These are phyloP conservation scores for Polysphondylium violaceum DNA, from an alignment of 78 protist species.

Conservation along the genomic window DNA sequence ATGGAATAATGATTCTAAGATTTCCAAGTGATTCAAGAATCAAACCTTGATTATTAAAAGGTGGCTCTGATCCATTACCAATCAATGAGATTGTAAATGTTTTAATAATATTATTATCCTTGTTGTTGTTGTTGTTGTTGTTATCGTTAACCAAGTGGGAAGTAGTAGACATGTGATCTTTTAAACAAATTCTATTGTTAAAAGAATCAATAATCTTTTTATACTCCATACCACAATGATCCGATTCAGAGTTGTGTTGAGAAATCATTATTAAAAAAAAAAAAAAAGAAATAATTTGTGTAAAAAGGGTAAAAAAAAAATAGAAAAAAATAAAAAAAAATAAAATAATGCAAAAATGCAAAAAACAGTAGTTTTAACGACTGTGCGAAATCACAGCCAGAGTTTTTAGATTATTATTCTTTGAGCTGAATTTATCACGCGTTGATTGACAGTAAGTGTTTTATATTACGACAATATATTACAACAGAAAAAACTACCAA, in stretches of 20 bases:
- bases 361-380: no score
- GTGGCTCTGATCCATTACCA: conserved; percentile 75
- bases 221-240: conserved; percentile 12
- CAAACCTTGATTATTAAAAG: conserved; percentile 46
- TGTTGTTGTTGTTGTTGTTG: conserved; percentile 1
- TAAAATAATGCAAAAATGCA: no score
- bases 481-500: no score
- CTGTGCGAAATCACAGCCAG: no score
- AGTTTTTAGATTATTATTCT: no score
- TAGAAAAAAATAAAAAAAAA: no score
- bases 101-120: not conserved
- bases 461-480: no score
- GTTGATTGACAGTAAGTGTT: no score
- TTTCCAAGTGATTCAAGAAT: conserved; percentile 26
- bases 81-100: conserved; percentile 31
- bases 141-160: no score
- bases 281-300: no score
- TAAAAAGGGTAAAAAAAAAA: no score
- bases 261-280: conserved; percentile 38
- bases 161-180: not conserved
- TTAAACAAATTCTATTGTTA: not conserved
- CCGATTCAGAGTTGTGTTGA: conserved; percentile 12
- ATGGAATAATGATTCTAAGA: conserved; percentile 47
- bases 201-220: conserved; percentile 19
- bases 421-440: no score